Conservation (phyloP, 768 basidiomycete species). For the Boletus rufocinnamomeus region DNA sequence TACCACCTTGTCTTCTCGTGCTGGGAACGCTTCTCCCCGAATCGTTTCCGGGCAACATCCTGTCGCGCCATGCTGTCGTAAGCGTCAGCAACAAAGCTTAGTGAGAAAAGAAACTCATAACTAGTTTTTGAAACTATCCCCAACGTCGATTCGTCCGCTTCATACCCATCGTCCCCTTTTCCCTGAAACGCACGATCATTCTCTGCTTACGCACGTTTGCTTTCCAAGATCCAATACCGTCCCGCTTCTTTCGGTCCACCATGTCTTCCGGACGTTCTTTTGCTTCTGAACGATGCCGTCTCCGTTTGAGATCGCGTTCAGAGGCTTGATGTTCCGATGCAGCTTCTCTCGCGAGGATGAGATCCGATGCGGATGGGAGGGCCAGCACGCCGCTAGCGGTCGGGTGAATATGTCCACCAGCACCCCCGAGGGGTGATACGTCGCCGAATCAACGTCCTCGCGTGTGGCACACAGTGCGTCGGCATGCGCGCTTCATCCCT, state of each 20-base stretch:
- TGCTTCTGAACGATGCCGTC: constrained; percentile 65
- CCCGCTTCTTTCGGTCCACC: constrained; percentile 78
- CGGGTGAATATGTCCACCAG: too few relatives aligned
- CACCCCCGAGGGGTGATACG: too few relatives aligned
- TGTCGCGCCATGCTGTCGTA: constrained; percentile 63
- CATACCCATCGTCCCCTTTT: too few relatives aligned
- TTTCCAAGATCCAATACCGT: constrained; percentile 77
- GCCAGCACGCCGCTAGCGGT: constrained; percentile 35
- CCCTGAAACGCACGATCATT: constrained; percentile 37
- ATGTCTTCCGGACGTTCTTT: constrained; percentile 74
- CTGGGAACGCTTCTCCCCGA: constrained; percentile 49
- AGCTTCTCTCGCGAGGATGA: not conserved
- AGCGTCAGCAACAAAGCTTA: too few relatives aligned
- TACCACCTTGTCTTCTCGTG: constrained; percentile 51
- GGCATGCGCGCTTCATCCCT: too few relatives aligned
- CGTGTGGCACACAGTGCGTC: too few relatives aligned
- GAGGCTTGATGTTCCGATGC: not conserved
- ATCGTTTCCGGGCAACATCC: constrained; percentile 66
- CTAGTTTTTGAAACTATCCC: constrained; percentile 41
- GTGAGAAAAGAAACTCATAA: constrained; percentile 36
- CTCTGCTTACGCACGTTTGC: constrained; percentile 70
- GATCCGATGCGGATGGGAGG: constrained; percentile 43
- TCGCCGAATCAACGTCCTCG: too few relatives aligned
- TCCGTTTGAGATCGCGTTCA: constrained; percentile 60
- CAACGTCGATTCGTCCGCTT: too few relatives aligned